Base-by-base conservation (phyloP, 192 early-diverging fungal genomes). In the Rhizophagus prolifer region DNA sequence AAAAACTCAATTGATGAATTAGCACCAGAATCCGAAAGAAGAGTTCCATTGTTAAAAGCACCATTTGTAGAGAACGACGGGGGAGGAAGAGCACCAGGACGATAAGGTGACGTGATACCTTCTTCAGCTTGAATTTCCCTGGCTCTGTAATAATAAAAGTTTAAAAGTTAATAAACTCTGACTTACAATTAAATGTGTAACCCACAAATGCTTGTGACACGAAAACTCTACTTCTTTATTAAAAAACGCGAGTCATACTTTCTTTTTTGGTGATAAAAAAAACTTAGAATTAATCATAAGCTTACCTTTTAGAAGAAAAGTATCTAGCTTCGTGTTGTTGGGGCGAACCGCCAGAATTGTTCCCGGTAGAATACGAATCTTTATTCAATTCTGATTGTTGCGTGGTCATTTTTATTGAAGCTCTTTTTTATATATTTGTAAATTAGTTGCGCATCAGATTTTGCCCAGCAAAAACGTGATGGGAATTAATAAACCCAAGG, bases 111-210 rank as follows among this genome's bases (percentile, higher is more conserved):
- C 9, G 73, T 76, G 28, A 80, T 80, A 26, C 79, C 79, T 46
- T 80, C 79, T 59, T 80, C 79, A 2, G 77, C 76, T 72, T 80
- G 79, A 44, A 80, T 80, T 78, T 80, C 79, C 28, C 74, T 58
- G 21, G 74, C 74, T 50, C 74, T 76, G 31, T 13, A n/a, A 74
- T 31, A 25, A 28, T 30, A 28, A 28, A 13, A 63, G 10, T 63
- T 63, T 8, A 14, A n/a, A 69, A n/a, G 23, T 26, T 65, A 63
- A 63, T 30, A 63, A 63, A 23, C 59, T 21, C 4, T 21, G 19
- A n/a, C 4, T 13, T 2, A 34, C 36, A 13, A 44, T 5, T 13
- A 38, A 46, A 46, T 2, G 26, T 54, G 50, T 54, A 54, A 54
- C 50, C 50, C 5, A 54, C 19, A 21, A 6, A 54, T 21, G 19